Conservation (phyloP, 129 eudicot genomes). For the Artemisia argyi region DNA sequence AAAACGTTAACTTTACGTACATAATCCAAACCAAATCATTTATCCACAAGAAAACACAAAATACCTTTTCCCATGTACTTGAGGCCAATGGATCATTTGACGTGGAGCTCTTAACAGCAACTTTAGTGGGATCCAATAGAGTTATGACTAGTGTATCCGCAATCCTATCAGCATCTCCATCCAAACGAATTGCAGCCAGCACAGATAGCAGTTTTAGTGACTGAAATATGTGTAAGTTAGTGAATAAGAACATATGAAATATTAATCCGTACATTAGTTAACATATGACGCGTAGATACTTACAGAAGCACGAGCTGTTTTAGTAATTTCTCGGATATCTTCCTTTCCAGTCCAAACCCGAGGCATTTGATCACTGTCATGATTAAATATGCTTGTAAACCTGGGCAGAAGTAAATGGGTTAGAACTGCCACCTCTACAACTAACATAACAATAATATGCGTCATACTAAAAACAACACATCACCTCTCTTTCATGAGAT, state of each 20-base stretch:
- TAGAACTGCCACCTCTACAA: not conserved
- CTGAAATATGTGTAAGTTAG: constrained; percentile 28
- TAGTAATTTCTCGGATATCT: constrained; percentile 74
- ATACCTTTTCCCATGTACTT: constrained; percentile 15
- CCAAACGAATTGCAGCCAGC: constrained; percentile 78
- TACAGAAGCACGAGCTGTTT: constrained; percentile 79
- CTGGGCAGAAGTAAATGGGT: constrained; percentile 27
- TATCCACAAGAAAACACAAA: not conserved
- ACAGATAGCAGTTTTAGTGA: constrained; percentile 67
- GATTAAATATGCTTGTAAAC: constrained; percentile 72
- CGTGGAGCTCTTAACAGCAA: not conserved
- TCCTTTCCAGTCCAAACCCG: constrained; percentile 94
- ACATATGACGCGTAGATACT: constrained; percentile 10
- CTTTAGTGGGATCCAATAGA: constrained; percentile 34
- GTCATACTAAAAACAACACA: not conserved
- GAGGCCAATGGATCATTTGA: constrained; percentile 10
- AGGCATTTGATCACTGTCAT: constrained; percentile 80
- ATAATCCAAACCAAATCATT: not conserved
- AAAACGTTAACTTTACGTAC: no score
- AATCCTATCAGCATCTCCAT: constrained; percentile 52
- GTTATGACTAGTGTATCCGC: constrained; percentile 51
- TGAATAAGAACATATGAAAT: not conserved
- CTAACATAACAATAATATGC: not conserved
- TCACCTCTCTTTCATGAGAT: constrained; percentile 88
- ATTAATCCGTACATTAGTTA: not conserved